These are phyloP conservation scores for Tausonia pullulans DNA, from an alignment of 1,284 basidiomycete species.

Conservation along the genomic window DNA sequence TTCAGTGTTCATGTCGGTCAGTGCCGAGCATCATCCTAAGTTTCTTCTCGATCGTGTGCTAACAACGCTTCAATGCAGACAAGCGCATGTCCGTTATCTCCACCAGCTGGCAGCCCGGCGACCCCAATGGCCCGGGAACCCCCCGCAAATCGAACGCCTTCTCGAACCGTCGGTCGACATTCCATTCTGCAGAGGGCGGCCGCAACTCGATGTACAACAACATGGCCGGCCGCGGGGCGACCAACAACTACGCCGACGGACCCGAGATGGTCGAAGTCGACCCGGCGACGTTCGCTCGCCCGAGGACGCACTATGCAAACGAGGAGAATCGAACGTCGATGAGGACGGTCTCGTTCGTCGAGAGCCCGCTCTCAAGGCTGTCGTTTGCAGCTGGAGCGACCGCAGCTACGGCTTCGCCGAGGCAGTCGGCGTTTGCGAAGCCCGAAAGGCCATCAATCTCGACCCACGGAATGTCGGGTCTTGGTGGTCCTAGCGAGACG, in stretches of 20 bases:
- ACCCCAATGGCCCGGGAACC: neutral
- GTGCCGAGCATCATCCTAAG: neutral
- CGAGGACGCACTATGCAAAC: neutral
- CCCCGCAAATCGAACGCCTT: constrained; percentile 4
- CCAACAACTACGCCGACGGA: neutral
- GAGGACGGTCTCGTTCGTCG: constrained; percentile 1
- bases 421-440: neutral
- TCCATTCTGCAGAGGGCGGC: neutral
- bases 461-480: neutral
- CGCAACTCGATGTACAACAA: neutral
- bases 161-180: neutral
- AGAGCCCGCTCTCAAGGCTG: neutral
- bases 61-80: neutral
- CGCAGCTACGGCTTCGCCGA: neutral
- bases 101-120: neutral
- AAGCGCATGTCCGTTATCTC: constrained; percentile 16
- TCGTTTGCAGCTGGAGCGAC: neutral
- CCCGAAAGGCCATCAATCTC: neutral
- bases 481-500: neutral
- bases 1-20: neutral
- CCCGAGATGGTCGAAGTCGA: constrained; percentile 5
- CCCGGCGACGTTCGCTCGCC: neutral
- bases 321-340: neutral
- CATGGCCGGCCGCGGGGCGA: neutral
- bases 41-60: neutral